Evolutionary conservation across 2,329 filamentous ascomycete genomes (phyloP), one percentile per base, ranked within the genome.

Genomic region (Fusarium compactum): DNA sequence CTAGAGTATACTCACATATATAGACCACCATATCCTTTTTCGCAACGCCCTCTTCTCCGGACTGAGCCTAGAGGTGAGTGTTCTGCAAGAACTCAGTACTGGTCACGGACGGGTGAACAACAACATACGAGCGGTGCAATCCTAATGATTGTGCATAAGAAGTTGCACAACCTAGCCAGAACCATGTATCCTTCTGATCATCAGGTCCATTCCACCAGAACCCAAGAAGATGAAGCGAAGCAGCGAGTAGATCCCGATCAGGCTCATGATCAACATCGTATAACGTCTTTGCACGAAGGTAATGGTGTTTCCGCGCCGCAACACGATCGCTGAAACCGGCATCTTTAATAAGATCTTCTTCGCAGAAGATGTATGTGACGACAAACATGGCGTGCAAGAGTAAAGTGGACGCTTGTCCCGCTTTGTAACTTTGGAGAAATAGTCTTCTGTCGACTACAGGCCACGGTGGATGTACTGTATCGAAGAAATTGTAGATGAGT

Each of bases 171-270:
- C 71, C 71, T 5, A 62, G 12, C 71, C 71, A 73, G 4, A 65
- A 72, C 71, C 71, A 73, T 0, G 68, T 34, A 6, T 73, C 71
- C 1, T 73, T 73, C 29, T 74, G 71, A n/a, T 73, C 71, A 6
- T 70, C 58, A 0, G 71, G 71, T 0, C 71, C 69, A 11, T 65
- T 60, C 71, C 71, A 73, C 71, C 71, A 73, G 2, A 73, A 73
- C 0, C 71, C 62, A 2, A 73, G 10, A 3, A 73, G 55, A n/a
- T 60, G 47, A 1, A 73, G 30, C 1, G 68, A 48, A 10, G 69
- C 62, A 0, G 55, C 61, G 0, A 73, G 29, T 5, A 44, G 8
- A 7, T 52, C 48, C 0, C 58, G 27, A 8, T 74, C 69, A 3
- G 22, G 40, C 14, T 73, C 71, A 8, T 74, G 52, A 3, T 74